Evolutionary conservation across 495 filamentous ascomycete species (phyloP), one percentile per base, ranked within the genome.

Genomic region (Delitschia confertaspora): DNA sequence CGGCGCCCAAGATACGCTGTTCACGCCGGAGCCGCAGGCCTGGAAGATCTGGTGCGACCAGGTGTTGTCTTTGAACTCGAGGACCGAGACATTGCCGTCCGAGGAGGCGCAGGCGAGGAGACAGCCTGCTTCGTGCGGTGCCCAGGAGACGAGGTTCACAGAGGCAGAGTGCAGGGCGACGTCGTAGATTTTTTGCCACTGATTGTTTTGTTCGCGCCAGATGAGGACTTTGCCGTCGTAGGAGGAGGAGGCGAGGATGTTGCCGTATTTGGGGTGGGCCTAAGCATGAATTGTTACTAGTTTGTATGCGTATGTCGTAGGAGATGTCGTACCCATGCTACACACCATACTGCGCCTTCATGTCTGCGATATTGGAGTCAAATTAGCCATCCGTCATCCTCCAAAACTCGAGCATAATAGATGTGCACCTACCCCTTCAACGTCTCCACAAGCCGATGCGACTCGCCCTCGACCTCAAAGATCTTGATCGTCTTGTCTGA

Each of bases 401-500:
- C n/a, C n/a, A n/a, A n/a, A n/a, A n/a, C n/a, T n/a, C n/a, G 29
- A 16, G 4, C 10, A 38, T 9, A 9, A 16, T 19, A 5, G 23
- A 23, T 24, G 34, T 18, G 5, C 19, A 49, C 70, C 45, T 78
- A 93, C 89, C 89, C 89, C 66, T 91, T 93, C 52, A 96, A 70
- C 24, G 91, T 98, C 69, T 95, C 91, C 18, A 82, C 79, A 38
- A 96, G 68, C 35, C 85, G 75, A 65, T 99, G 91, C 53, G 82
- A 75, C 58, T 95, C 87, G 50, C 88, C 87, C 64, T 96, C 91
- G 37, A 96, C 82, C 69, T 96, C 91, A 58, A 95, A 99, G 62
- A 99, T 95, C 69, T 95, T 96, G 70, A 99, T 93, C 35, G 89
- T 96, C 62, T 87, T 86, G 66, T 99, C 91, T 42, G 88, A 95